Evolutionary conservation across 169 alveolate species (phyloP).

Genomic region (Eimeria sp.): DNA sequence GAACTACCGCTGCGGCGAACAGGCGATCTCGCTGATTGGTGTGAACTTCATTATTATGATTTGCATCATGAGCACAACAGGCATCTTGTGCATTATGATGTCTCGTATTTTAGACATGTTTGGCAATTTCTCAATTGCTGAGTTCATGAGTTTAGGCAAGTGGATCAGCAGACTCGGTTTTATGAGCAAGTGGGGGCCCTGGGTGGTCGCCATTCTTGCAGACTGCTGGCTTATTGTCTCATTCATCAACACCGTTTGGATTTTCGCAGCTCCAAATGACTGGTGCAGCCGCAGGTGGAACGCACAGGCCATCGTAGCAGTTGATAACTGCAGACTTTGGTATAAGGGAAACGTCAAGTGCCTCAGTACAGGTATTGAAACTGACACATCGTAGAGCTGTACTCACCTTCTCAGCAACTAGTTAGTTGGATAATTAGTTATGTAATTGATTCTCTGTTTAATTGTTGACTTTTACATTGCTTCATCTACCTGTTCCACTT

Average conservation of each 20-base stretch:
- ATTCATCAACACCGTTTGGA: conserved; percentile 42
- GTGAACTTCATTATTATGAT: conserved; percentile 35
- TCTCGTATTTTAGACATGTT: conserved; percentile 53
- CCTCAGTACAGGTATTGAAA: background rate
- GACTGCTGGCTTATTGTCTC: conserved; percentile 6
- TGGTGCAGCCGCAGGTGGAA: conserved; percentile 79
- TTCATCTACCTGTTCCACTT: too few species aligned
- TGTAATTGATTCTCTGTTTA: too few species aligned
- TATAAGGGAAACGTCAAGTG: conserved; percentile 26
- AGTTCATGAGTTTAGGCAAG: conserved; percentile 41
- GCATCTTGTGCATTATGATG: conserved; percentile 21
- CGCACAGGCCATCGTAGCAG: conserved; percentile 24
- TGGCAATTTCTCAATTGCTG: conserved; percentile 34
- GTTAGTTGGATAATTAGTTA: too few species aligned
- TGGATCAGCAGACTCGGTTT: conserved; percentile 68
- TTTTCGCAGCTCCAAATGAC: conserved; percentile 27
- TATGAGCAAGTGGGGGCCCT: conserved; percentile 67
- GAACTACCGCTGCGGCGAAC: conserved; percentile 72
- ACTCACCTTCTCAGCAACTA: too few species aligned
- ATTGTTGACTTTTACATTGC: too few species aligned
- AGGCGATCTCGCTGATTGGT: conserved; percentile 22
- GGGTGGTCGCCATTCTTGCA: conserved; percentile 45
- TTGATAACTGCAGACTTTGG: conserved; percentile 74
- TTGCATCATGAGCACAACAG: conserved; percentile 17
- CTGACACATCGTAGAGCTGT: background rate